Percentiles rank a stretch among this genome's conserved stretches.
Evolutionary conservation across 345 rosid species (phyloP).

Genomic region (Luvunga scandens): DNA sequence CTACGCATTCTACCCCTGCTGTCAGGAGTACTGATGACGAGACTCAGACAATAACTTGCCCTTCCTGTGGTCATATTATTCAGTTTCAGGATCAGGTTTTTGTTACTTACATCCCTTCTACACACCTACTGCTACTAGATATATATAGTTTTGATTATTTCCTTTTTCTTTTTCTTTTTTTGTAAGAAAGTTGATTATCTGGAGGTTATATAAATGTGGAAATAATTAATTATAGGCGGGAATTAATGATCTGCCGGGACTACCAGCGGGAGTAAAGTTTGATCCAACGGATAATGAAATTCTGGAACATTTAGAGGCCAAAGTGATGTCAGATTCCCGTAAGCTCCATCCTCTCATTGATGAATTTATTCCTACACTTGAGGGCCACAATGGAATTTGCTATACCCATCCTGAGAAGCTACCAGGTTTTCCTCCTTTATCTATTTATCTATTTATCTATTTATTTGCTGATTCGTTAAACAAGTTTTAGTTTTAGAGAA

Average conservation of each 20-base stretch:
- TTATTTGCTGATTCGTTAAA: neutral
- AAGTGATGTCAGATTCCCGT: constrained; percentile 46
- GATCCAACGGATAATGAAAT: constrained; percentile 94
- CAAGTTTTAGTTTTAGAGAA: too few species aligned
- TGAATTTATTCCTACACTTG: constrained; percentile 83
- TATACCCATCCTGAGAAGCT: constrained; percentile 90
- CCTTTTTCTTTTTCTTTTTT: neutral
- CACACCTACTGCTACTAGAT: neutral
- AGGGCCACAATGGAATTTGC: constrained; percentile 90
- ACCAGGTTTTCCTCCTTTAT: constrained; percentile 46
- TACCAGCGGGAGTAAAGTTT: constrained; percentile 94
- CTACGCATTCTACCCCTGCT: too few species aligned
- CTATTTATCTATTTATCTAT: neutral
- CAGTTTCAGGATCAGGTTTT: constrained; percentile 63
- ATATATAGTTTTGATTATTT: neutral
- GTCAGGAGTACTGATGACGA: neutral
- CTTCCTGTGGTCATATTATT: constrained; percentile 73
- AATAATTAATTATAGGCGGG: constrained; percentile 35
- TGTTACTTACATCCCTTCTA: neutral
- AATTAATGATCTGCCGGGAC: constrained; percentile 70
- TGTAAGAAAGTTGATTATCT: neutral
- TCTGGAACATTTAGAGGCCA: constrained; percentile 82
- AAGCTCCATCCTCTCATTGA: constrained; percentile 82
- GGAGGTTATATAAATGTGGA: neutral
- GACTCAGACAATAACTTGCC: constrained; percentile 39